Evolutionary conservation across 129 eudicot species (phyloP), one percentile per base, ranked within the genome.

Genomic region (Escallonia rubra): DNA sequence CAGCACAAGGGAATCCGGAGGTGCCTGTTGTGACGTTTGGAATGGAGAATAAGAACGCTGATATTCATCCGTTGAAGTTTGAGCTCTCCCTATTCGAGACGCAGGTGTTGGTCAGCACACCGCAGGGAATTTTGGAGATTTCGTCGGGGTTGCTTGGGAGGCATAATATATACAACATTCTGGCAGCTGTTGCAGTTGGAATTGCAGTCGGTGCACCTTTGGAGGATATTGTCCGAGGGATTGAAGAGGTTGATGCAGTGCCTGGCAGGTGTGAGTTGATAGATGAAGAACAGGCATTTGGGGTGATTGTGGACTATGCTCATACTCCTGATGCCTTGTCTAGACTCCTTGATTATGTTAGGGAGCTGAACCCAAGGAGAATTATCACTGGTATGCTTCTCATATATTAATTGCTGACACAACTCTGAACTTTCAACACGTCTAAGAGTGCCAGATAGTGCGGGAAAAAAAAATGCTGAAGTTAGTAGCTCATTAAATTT

Each of bases 211-310:
- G 92, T 55, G 96, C 96, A 56, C 95, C 96, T 4, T 81, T 93
- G 83, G 96, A 89, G 72, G 99, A 93, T 63, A 93, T 93, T 42
- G 99, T 93, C 61, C 84, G 96, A 80, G 99, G 99, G 68, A 87
- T 93, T 49, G 99, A 93, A 75, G 99, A 93, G 86, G 96, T 93
- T 75, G 99, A 93, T 82, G 88, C 86, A 4, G 96, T 93, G 47
- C 99, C 99, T 0, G 99, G 99, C 39, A 78, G 99, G 75, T 93
- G 95, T 60, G 99, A 93, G 87, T 85, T 93, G 79, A 93, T 93
- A 43, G 99, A 93, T 48, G 96, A 93, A 76, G 99, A 89, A 77
- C 99, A 93, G 74, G 88, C 99, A 41, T 93, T 84, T 78, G 99
- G 99, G 55, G 99, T 93, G 66, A 82, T 93, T 63, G 99, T 93